Evolutionary conservation across 2,329 filamentous ascomycete species (phyloP).

Genomic region (Rhynchosporium graminicola): DNA sequence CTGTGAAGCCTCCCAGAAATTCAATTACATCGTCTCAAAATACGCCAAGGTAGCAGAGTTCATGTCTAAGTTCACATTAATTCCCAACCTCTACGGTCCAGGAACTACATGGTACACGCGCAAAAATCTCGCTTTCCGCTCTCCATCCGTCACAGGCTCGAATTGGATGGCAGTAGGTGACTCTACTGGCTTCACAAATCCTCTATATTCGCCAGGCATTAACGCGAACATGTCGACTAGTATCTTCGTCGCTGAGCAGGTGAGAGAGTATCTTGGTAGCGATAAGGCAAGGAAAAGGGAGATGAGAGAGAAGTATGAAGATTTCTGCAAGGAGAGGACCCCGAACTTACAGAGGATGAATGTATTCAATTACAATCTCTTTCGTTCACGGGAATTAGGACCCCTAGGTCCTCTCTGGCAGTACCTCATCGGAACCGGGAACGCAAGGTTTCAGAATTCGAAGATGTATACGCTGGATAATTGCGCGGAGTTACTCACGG

Average conservation of each 20-base stretch:
- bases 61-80: conserved; percentile 26
- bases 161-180: conserved; percentile 39
- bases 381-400: conserved; percentile 30
- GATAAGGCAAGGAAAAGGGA: not conserved
- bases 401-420: conserved; percentile 34
- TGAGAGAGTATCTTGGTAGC: conserved; percentile 15
- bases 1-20: conserved; percentile 35
- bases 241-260: conserved; percentile 25
- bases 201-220: conserved; percentile 38
- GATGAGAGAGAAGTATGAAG: conserved; percentile 24
- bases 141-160: conserved; percentile 33
- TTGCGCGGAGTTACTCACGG: conserved; percentile 25
- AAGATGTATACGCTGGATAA: conserved; percentile 16
- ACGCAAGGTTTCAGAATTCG: conserved; percentile 20
- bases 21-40: conserved; percentile 34
- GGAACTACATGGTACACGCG: conserved; percentile 34
- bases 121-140: conserved; percentile 29
- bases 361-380: conserved; percentile 33
- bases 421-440: conserved; percentile 29
- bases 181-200: conserved; percentile 38
- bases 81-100: conserved; percentile 32
- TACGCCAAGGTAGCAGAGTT: conserved; percentile 34
- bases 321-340: conserved; percentile 26
- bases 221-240: conserved; percentile 28
- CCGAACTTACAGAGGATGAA: conserved; percentile 33